These are phyloP conservation scores for Pythium plurisporium DNA, from an alignment of 352 stramenopile species.

Conservation along the genomic window DNA sequence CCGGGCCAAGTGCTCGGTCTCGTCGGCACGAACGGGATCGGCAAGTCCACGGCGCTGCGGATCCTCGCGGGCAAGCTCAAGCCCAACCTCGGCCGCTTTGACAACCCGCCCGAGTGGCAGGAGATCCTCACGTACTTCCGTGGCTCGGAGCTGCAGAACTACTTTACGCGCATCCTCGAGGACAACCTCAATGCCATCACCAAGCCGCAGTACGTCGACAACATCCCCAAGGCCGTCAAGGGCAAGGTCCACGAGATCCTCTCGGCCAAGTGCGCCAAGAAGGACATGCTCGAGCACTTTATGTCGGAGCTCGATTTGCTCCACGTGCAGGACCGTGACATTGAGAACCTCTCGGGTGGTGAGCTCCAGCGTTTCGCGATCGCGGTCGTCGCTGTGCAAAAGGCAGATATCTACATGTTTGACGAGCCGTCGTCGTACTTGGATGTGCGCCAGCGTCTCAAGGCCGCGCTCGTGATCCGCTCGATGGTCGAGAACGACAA, in stretches of 20 bases:
- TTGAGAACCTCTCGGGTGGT: slow-evolving; percentile 95
- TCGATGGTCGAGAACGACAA: slow-evolving; percentile 90
- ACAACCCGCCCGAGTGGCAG: slow-evolving; percentile 97
- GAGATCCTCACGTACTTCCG: slow-evolving; percentile 99
- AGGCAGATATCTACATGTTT: slow-evolving; percentile 99
- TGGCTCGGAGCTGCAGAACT: slow-evolving; percentile 98
- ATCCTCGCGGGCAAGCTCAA: slow-evolving; percentile 99
- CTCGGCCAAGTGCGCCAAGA: slow-evolving; percentile 90
- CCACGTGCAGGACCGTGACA: slow-evolving; percentile 97
- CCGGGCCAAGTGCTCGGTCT: slow-evolving; percentile 98
- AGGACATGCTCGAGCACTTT: slow-evolving; percentile 77
- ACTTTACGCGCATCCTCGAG: slow-evolving; percentile 99
- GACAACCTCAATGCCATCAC: slow-evolving; percentile 99
- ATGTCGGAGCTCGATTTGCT: slow-evolving; percentile 93
- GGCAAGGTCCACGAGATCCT: slow-evolving; percentile 94
- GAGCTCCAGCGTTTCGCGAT: slow-evolving; percentile 99
- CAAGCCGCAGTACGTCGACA: slow-evolving; percentile 99
- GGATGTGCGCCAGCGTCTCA: slow-evolving; percentile 99
- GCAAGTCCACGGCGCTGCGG: slow-evolving; percentile 99
- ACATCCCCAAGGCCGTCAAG: slow-evolving; percentile 97
- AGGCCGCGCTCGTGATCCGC: slow-evolving; percentile 97
- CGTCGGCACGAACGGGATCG: slow-evolving; percentile 99
- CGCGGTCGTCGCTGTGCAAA: slow-evolving; percentile 92
- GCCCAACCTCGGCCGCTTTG: slow-evolving; percentile 97
- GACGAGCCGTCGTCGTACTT: slow-evolving; percentile 99